Evolutionary conservation across 2,329 filamentous ascomycete genomes (phyloP), one percentile per base, ranked within the genome.

Genomic region (Aureobasidium sp.): DNA sequence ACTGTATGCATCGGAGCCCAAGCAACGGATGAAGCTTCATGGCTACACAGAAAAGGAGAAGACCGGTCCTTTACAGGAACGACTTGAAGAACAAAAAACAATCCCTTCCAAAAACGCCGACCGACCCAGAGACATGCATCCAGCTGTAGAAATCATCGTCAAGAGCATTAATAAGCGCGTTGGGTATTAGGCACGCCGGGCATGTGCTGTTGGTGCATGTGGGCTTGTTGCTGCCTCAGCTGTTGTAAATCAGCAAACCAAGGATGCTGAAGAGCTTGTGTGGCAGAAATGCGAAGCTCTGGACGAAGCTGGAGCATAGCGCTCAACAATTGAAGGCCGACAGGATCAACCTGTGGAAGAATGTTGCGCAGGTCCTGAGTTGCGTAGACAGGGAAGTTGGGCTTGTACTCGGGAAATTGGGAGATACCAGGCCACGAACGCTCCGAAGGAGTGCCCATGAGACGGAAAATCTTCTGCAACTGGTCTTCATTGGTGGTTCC

Each of bases 401-500:
- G 84, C 81, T 97, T 97, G 82, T 97, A 99, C 76, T 99, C 94
- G n/a, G 93, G 92, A 70, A 96, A 92, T 71, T 93, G 88, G 24
- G 88, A 91, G 72, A 99, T 96, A 46, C 92, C 92, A 0, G 93
- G 93, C 94, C 94, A 99, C 5, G 89, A 92, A 48, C 92, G 87
- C 76, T 99, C 94, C 0, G 90, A 96, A 0, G 94, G 94, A 0
- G 94, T 99, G 65, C 94, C 94, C 94, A 99, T 99, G 65, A 99
- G 87, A 64, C 94, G 86, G 83, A 99, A 99, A 75, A 99, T 99
- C 74, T 95, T 92, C 66, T 96, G 84, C 57, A 97, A 87, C 75
- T 99, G 94, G 73, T 99, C 94, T 75, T 99, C 94, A 74, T 99
- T 99, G 41, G 94, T 97, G 1, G 94, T 99, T 63, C 94, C 94